These are phyloP conservation scores for Plenodomus lindquistii DNA, from an alignment of 2,329 filamentous ascomycete genomes.

Conservation along the genomic window DNA sequence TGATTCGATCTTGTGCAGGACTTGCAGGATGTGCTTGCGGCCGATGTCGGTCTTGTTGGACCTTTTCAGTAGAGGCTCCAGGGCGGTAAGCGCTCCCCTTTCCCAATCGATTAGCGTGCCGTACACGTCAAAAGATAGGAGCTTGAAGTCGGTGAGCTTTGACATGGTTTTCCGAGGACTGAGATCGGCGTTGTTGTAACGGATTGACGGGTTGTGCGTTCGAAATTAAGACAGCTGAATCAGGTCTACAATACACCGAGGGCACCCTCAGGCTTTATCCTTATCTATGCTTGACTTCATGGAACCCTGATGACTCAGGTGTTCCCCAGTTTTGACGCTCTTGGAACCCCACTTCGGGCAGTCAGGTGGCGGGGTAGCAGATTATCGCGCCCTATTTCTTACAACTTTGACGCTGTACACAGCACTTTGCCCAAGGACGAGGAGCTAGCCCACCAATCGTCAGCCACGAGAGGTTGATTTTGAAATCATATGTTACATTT, in stretches of 20 bases:
- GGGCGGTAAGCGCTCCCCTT: slow-evolving; percentile 60
- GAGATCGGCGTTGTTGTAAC: neutral
- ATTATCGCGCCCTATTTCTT: slow-evolving; percentile 18
- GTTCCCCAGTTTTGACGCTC: slow-evolving; percentile 1
- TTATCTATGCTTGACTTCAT: neutral
- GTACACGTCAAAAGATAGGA: slow-evolving; percentile 77
- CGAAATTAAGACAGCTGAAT: too few relatives aligned
- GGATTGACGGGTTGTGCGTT: neutral
- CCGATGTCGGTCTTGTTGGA: slow-evolving; percentile 25
- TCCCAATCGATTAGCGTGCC: slow-evolving; percentile 83
- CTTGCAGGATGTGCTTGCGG: slow-evolving; percentile 37
- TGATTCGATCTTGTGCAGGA: slow-evolving; percentile 53
- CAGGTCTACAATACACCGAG: too few relatives aligned
- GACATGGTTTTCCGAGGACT: slow-evolving; percentile 24
- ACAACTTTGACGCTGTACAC: neutral
- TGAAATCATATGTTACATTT: neutral
- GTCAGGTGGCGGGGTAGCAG: slow-evolving; percentile 16
- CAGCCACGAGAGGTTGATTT: too few relatives aligned
- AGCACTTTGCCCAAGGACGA: neutral
- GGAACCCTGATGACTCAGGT: neutral
- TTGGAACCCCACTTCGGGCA: slow-evolving; percentile 13
- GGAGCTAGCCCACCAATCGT: too few relatives aligned
- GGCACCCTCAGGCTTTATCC: neutral
- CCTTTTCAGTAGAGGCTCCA: slow-evolving; percentile 56
- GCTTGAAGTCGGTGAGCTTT: slow-evolving; percentile 48